A percentile compares a stretch with the other conserved stretches of the same genome.
Conservation (phyloP, 805 yeast genomes). For the Cyberlindnera saturnus region DNA sequence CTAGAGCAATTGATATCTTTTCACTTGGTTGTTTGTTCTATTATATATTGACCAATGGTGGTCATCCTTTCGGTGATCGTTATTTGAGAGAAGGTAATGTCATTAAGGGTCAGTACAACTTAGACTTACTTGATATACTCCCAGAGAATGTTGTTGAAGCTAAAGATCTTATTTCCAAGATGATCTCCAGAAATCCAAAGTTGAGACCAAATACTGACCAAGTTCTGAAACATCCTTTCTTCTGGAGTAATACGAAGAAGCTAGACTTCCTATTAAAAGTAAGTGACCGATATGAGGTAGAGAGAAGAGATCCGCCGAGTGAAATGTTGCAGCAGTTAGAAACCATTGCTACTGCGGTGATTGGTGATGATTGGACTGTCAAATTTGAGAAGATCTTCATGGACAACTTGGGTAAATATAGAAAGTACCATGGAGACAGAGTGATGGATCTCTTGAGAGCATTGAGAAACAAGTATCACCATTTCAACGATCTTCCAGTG, state of each 20-base stretch:
- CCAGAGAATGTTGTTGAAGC: constrained; percentile 55
- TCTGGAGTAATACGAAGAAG: constrained; percentile 73
- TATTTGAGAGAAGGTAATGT: constrained; percentile 87
- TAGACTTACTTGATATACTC: constrained; percentile 17
- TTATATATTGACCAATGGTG: constrained; percentile 75
- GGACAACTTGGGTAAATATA: constrained; percentile 81
- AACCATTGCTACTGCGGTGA: constrained; percentile 38
- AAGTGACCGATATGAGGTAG: constrained; percentile 87
- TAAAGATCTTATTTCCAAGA: constrained; percentile 58
- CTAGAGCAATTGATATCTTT: constrained; percentile 88
- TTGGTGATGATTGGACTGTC: constrained; percentile 71
- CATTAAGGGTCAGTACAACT: constrained; percentile 51
- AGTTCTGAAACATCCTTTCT: constrained; percentile 79
- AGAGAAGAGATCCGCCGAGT: constrained; percentile 74
- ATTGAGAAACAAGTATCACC: constrained; percentile 89
- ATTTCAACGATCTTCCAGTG: constrained; percentile 81
- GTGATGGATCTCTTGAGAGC: constrained; percentile 86
- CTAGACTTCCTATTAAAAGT: constrained; percentile 81
- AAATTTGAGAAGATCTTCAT: constrained; percentile 68
- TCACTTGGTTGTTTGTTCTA: constrained; percentile 93
- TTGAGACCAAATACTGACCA: constrained; percentile 63
- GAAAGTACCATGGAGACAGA: constrained; percentile 76
- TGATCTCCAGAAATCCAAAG: constrained; percentile 67
- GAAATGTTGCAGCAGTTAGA: constrained; percentile 52
- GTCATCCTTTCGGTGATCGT: constrained; percentile 93